Conservation (phyloP, 176 grass and related monocot species). For the Avena insularis region DNA sequence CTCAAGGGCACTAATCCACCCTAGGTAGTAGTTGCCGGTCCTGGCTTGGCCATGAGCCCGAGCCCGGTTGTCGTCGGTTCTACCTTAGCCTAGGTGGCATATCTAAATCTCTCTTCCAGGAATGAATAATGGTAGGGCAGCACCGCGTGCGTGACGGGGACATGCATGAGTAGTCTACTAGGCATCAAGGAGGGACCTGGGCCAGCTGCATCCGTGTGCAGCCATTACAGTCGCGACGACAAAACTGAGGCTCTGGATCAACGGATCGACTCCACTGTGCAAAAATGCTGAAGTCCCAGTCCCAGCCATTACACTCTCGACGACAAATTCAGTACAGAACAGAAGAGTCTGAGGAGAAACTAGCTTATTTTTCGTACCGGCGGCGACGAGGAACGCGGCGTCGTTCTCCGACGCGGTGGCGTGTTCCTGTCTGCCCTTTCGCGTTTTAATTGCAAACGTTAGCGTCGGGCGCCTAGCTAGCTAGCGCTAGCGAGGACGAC, state of each 20-base stretch:
- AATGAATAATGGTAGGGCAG: slow-evolving; percentile 18
- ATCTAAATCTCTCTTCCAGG: slow-evolving; percentile 16
- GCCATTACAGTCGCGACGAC: not conserved
- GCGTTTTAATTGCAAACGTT: not conserved
- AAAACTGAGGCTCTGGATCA: not conserved
- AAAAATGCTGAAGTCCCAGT: not conserved
- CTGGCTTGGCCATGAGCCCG: not conserved
- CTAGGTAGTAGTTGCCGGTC: not conserved
- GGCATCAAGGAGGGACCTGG: not conserved
- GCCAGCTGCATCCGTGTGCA: not conserved
- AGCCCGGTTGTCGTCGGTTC: not conserved
- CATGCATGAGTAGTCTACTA: not conserved
- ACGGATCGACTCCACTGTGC: not conserved
- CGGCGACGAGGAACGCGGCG: not conserved
- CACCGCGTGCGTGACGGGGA: not conserved
- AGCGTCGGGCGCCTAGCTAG: not conserved
- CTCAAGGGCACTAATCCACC: not conserved
- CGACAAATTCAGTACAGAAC: not conserved
- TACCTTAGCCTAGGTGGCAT: slow-evolving; percentile 1
- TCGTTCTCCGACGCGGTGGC: not conserved
- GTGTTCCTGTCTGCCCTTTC: not conserved
- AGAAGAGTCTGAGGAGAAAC: not conserved
- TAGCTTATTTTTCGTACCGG: not conserved
- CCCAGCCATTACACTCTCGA: not conserved
- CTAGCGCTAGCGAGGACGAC: not conserved